Percentiles rank a stretch among this genome's conserved stretches.
These are phyloP conservation scores for Brassica napus DNA, from an alignment of 345 rosid genomes.

Conservation along the genomic window DNA sequence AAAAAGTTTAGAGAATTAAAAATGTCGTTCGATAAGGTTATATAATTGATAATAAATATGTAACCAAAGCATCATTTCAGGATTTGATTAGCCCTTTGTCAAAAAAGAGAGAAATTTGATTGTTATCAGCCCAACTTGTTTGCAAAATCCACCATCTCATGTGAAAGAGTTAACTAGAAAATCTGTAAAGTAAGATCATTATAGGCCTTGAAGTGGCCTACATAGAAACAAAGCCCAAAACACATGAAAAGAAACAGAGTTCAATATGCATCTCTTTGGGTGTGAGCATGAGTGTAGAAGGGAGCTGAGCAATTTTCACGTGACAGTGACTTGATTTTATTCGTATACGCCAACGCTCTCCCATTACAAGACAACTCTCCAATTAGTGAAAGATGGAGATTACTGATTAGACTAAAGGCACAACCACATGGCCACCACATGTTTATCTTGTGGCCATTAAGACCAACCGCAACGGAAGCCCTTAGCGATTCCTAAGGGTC, in stretches of 20 bases:
- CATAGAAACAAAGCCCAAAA: not conserved
- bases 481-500: too few relatives aligned
- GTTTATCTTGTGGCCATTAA: not conserved
- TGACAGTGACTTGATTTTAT: not conserved
- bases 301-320: not conserved
- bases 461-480: too few relatives aligned
- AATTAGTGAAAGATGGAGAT: not conserved
- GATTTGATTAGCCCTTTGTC: conserved; percentile 7
- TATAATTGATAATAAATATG: not conserved
- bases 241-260: not conserved
- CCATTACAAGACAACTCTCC: not conserved
- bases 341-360: not conserved
- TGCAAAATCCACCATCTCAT: not conserved
- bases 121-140: not conserved
- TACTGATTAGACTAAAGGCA: not conserved
- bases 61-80: conserved; percentile 13
- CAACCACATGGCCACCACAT: not conserved
- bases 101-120: not conserved
- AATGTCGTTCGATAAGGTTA: not conserved
- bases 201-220: not conserved
- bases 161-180: not conserved
- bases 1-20: not conserved
- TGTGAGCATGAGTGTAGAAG: not conserved
- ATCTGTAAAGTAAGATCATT: not conserved
- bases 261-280: not conserved